Percentiles rank a stretch among this genome's conserved stretches.
phyloP scores from a whole-genome alignment of 78 protist species.

The Polysphondylium violaceum region DNA sequence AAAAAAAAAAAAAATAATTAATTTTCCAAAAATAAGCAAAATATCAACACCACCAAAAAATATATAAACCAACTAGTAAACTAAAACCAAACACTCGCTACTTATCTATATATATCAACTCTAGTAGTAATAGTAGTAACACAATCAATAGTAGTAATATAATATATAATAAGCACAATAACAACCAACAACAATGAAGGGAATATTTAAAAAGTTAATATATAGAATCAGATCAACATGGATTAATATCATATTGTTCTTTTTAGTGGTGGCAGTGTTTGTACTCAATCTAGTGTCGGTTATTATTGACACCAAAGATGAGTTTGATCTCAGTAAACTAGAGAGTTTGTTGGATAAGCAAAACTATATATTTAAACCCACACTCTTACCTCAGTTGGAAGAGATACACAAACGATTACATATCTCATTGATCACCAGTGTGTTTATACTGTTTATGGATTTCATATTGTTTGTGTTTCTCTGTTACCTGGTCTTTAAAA shows the following conservation, averaged over 20 bases:
- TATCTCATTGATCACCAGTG: neutral
- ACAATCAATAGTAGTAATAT: too few species aligned
- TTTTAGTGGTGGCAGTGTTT: neutral
- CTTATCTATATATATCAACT: too few species aligned
- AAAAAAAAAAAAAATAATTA: too few species aligned
- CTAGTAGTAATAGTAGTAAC: too few species aligned
- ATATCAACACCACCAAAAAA: too few species aligned
- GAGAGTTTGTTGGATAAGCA: neutral
- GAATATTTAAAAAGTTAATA: too few species aligned
- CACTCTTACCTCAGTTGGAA: neutral
- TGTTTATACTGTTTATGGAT: neutral
- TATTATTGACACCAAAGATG: neutral
- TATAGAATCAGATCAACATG: too few species aligned
- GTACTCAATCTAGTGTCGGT: neutral
- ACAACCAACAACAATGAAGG: too few species aligned
- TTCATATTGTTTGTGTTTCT: conserved; percentile 2
- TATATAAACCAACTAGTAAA: too few species aligned
- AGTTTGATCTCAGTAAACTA: neutral
- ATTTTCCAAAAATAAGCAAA: too few species aligned
- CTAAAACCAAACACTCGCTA: too few species aligned
- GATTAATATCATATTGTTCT: conserved; percentile 4
- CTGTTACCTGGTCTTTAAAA: conserved; percentile 1
- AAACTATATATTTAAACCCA: neutral
- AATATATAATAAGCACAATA: too few species aligned
- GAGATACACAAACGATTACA: neutral